Base-by-base conservation (phyloP, 495 filamentous ascomycete genomes). In the Lophium mytilinum region DNA sequence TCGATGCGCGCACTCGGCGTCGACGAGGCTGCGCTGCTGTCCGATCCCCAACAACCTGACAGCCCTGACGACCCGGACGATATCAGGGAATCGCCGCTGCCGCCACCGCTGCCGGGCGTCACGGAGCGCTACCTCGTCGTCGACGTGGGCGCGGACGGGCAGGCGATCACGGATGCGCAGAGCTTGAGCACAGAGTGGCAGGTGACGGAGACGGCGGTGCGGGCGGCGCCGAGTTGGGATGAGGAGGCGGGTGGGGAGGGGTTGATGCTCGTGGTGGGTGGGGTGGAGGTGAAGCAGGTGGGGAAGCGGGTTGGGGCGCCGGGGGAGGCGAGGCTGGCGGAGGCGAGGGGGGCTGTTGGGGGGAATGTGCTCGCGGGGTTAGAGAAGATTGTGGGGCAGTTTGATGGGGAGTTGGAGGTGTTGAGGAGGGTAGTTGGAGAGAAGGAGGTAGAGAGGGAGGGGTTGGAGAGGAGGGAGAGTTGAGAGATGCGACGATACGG, bases 101-200 rank as follows among this genome's bases (percentile, higher is more conserved):
- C 64, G 14, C 61, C 57, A 3, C 53, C 61, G 7, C 60, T 56
- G 21, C 50, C 56, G 7, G 67, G 55, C 12, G 50, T 53, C 17
- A 64, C 66, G 50, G 71, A 73, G 55, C 66, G 68, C 10, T 67
- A 60, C 43, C 12, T 72, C n/a, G 39, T 73, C 34, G 24, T 73
- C 17, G 69, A 73, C 52, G 56, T 73, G 36, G 65, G 54, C 7
- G 49, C 67, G 0, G 69, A 71, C 39, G 71, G 70, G 18, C 66
- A 68, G 48, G 61, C 53, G 1, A 58, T 72, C 5, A 47, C 56
- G 1, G 57, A 58, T 34, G 68, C 67, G n/a, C 56, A 70, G 43
- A 65, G 58, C 8, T 35, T 73, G 36, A 65, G 58, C 18, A 37
- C 66, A 7, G 59, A 67, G n/a, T 73, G 71, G 71, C 67, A 70